Conservation (phyloP, 2,329 filamentous ascomycete species). For the Fusarium globosum region DNA sequence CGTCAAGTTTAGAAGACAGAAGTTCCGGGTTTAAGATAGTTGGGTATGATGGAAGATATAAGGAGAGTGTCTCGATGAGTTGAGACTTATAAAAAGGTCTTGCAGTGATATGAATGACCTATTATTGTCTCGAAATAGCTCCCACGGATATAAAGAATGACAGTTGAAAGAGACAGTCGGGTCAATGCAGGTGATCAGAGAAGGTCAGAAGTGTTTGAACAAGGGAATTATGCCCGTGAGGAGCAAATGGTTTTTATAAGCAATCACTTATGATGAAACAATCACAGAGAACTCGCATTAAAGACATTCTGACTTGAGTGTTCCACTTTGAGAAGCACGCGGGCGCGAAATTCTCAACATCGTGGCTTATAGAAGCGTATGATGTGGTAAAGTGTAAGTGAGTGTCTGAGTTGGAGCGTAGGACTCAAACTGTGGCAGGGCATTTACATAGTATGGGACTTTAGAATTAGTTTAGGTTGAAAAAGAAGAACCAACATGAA, state of each 20-base stretch:
- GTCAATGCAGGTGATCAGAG: slow-evolving; percentile 47
- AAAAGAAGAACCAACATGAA: neutral
- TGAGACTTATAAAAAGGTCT: neutral
- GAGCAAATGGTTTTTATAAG: slow-evolving; percentile 18
- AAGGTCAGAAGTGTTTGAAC: slow-evolving; percentile 35
- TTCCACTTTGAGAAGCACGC: slow-evolving; percentile 27
- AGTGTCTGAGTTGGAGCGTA: slow-evolving; percentile 13
- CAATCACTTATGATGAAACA: neutral
- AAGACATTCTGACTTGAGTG: neutral
- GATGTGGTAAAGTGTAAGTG: slow-evolving; percentile 34
- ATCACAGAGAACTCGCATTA: slow-evolving; percentile 1
- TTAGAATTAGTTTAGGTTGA: slow-evolving; percentile 12
- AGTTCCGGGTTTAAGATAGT: slow-evolving; percentile 1
- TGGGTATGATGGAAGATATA: slow-evolving; percentile 16
- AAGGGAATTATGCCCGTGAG: slow-evolving; percentile 9
- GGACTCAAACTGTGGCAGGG: slow-evolving; percentile 33
- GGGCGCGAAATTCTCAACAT: slow-evolving; percentile 13
- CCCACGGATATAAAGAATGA: slow-evolving; percentile 37
- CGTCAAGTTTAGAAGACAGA: neutral
- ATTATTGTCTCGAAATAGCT: slow-evolving; percentile 36
- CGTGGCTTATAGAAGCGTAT: slow-evolving; percentile 33
- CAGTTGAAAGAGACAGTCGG: slow-evolving; percentile 36
- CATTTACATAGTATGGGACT: neutral
- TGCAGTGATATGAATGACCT: slow-evolving; percentile 35
- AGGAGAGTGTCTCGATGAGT: slow-evolving; percentile 18